Evolutionary conservation across 805 yeast species (phyloP), one percentile per base, ranked within the genome.

Genomic region (Candida nanaspora): DNA sequence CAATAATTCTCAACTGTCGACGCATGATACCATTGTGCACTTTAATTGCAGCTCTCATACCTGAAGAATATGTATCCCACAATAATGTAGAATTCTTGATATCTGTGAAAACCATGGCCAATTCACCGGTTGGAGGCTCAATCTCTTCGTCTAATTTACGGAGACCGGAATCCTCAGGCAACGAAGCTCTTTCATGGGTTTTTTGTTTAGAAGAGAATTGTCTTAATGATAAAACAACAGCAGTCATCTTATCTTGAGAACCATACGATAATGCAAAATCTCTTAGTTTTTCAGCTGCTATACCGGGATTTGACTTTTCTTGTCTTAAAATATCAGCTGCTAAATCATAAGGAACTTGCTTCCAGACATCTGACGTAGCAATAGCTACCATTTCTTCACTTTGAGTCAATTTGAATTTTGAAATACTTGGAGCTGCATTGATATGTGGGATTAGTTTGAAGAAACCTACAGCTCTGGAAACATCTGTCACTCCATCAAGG

Each of bases 81-180:
- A 93, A 63, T 38, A 82, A 65, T 0, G 99, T 93, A 1, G 98
- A 89, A 57, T 85, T 89, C 53, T 91, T 88, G 51, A 93, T 93
- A 74, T 93, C 99, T 0, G 99, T 93, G 63, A 93, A 93, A 1
- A 91, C 97, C 77, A 93, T 82, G 0, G 98, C 96, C 38, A 93
- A 67, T 38, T 87, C 88, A 2, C 98, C 98, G 6, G 82, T 80
- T 2, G 99, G 99, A 2, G 98, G 97, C 9, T 83, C 80, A 43
- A 93, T 89, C 55, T 93, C 98, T 32, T 82, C 85, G 45, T 86
- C 95, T 41, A 88, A 67, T 53, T 94, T 76, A 51, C 96, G 78
- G 49, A 89, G 68, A 2, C 81, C 74, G 0, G 95, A 76, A 59
- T 89, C 96, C 38, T 81, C 87, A 2, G 77, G 76, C 16, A 68